These are phyloP conservation scores for Colletotrichum magnum DNA, from an alignment of 2,329 filamentous ascomycete genomes.

Conservation along the genomic window DNA sequence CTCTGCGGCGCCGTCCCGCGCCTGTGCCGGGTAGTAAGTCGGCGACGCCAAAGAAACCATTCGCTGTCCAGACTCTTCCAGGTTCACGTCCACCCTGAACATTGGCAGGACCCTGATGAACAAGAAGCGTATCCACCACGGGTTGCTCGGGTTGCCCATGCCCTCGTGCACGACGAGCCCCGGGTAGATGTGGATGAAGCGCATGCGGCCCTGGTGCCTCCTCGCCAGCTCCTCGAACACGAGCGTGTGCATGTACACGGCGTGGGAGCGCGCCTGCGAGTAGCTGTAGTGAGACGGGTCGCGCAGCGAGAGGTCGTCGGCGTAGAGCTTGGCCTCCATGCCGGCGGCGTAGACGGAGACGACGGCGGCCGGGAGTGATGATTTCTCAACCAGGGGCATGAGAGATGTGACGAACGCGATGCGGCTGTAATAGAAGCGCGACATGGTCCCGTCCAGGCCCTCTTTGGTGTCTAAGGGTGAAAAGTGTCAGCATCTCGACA, in stretches of 20 bases:
- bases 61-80: not conserved
- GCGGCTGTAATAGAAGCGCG: not conserved
- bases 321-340: not conserved
- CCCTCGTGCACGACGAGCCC: not conserved
- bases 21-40: not conserved
- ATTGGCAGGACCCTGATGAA: not conserved
- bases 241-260: slow-evolving; percentile 3
- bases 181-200: not conserved
- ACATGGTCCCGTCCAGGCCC: slow-evolving; percentile 1
- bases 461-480: not conserved
- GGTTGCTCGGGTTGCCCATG: not conserved
- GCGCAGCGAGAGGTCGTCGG: slow-evolving; percentile 1
- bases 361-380: not conserved
- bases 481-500: not conserved
- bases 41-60: not conserved
- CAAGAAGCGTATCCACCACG: not conserved
- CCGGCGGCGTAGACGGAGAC: not conserved
- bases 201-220: not conserved
- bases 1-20: not conserved
- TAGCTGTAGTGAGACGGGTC: slow-evolving; percentile 1
- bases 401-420: not conserved
- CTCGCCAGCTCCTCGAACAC: slow-evolving; percentile 1
- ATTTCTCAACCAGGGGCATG: not conserved
- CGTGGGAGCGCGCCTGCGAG: not conserved
- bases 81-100: not conserved